Evolutionary conservation across 352 stramenopile species (phyloP).

Genomic region (Globisporangium radiosum): DNA sequence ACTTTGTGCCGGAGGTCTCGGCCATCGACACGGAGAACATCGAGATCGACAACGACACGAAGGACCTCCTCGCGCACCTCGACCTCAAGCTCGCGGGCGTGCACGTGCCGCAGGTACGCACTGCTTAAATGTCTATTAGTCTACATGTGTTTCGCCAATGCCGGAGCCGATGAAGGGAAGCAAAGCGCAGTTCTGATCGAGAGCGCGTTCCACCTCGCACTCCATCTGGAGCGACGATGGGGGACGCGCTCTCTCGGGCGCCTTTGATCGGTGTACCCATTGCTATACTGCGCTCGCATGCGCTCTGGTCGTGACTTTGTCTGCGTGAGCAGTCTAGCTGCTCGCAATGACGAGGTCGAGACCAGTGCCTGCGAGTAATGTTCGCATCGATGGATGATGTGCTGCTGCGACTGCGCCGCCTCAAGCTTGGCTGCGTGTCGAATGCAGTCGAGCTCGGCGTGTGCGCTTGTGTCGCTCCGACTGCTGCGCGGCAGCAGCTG

Average conservation of each 20-base stretch:
- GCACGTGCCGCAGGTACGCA: slow-evolving; percentile 81
- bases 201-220: neutral
- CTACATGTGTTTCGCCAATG: slow-evolving; percentile 31
- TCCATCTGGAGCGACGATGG: neutral
- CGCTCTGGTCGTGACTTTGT: neutral
- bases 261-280: slow-evolving; percentile 60
- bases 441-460: neutral
- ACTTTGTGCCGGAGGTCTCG: slow-evolving; percentile 99
- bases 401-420: too few species aligned
- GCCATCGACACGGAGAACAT: slow-evolving; percentile 92
- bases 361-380: too few species aligned
- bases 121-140: slow-evolving; percentile 1
- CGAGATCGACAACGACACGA: slow-evolving; percentile 98
- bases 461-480: too few species aligned
- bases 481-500: too few species aligned
- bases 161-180: slow-evolving; percentile 64
- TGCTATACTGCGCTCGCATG: slow-evolving; percentile 14
- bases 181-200: slow-evolving; percentile 9
- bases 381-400: too few species aligned
- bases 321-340: neutral
- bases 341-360: neutral
- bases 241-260: slow-evolving; percentile 3
- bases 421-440: neutral
- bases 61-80: slow-evolving; percentile 96
- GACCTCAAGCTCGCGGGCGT: slow-evolving; percentile 91